A percentile compares a stretch with the other conserved stretches of the same genome.
Conservation (phyloP, 306 rosid genomes). For the Citrullus colocynthis region DNA sequence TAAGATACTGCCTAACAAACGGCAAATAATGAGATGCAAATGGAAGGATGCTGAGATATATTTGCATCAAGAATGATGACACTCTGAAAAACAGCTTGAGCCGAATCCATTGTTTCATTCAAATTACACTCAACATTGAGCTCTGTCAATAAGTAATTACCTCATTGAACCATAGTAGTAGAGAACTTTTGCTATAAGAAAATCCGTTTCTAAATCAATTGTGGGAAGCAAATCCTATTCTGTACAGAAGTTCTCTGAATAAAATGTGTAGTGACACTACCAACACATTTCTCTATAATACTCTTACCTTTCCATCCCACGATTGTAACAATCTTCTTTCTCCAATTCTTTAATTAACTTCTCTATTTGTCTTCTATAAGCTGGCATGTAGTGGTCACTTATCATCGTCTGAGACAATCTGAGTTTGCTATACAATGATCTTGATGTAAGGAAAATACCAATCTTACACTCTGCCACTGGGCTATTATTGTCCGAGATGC, state of each 20-base stretch:
- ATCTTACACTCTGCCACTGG: conserved; percentile 35
- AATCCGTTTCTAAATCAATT: conserved; percentile 10
- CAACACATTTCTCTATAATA: conserved; percentile 21
- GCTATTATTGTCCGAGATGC: conserved; percentile 26
- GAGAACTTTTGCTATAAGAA: background rate
- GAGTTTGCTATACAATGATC: conserved; percentile 69
- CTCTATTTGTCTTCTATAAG: conserved; percentile 70
- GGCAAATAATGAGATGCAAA: background rate
- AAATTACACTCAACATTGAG: background rate
- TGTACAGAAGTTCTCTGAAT: conserved; percentile 15
- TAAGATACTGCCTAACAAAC: background rate
- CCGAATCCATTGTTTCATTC: background rate
- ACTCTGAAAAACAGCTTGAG: background rate
- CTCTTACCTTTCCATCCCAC: conserved; percentile 14
- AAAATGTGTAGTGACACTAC: background rate
- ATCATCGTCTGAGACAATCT: conserved; percentile 90
- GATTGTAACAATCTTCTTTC: conserved; percentile 27
- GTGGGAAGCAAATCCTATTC: conserved; percentile 13
- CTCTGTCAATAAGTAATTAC: background rate
- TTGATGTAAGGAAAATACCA: conserved; percentile 69
- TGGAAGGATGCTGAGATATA: background rate
- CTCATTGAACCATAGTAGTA: background rate
- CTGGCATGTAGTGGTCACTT: conserved; percentile 93
- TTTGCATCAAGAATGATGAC: background rate
- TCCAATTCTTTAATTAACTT: conserved; percentile 62